Evolutionary conservation across 2,329 filamentous ascomycete genomes (phyloP).

Genomic region (Stemphylium vesicarium): DNA sequence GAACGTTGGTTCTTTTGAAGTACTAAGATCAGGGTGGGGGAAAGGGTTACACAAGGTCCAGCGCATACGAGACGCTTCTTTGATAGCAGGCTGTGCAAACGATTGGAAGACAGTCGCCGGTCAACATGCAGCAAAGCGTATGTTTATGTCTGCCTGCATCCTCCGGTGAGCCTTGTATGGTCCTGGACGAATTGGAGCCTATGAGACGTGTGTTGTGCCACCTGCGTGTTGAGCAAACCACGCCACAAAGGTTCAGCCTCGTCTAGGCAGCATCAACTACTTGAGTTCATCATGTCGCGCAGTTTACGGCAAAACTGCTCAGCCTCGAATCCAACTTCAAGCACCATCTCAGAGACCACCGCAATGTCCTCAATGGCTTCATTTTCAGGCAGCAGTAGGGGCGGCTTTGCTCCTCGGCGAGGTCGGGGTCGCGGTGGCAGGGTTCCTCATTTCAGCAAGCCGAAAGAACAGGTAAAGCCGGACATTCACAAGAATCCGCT

Average conservation of each 20-base stretch:
- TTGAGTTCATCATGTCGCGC: constrained; percentile 1
- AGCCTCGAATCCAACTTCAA: neutral
- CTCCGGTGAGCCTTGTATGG: constrained; percentile 14
- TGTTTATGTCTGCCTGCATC: constrained; percentile 23
- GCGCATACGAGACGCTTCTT: constrained; percentile 8
- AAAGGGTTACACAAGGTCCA: constrained; percentile 11
- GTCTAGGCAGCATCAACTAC: constrained; percentile 24
- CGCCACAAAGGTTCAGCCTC: constrained; percentile 36
- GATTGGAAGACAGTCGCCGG: constrained; percentile 31
- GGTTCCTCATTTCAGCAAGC: constrained; percentile 13
- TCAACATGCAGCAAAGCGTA: constrained; percentile 20
- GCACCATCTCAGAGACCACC: neutral
- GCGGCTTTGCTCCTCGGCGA: constrained; percentile 32
- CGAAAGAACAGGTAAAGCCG: constrained; percentile 18
- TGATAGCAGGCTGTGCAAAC: constrained; percentile 26
- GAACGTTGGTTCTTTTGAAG: constrained; percentile 1
- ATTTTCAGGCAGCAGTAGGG: constrained; percentile 18
- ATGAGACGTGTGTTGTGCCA: constrained; percentile 24
- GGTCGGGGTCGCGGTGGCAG: constrained; percentile 24
- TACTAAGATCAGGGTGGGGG: neutral
- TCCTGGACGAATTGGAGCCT: constrained; percentile 21
- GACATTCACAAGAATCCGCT: constrained; percentile 40
- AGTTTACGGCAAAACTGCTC: neutral
- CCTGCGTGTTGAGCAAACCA: constrained; percentile 23
- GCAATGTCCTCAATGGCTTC: constrained; percentile 12